Evolutionary conservation across 2,329 filamentous ascomycete genomes (phyloP).

Genomic region (Epichloe bromicola): DNA sequence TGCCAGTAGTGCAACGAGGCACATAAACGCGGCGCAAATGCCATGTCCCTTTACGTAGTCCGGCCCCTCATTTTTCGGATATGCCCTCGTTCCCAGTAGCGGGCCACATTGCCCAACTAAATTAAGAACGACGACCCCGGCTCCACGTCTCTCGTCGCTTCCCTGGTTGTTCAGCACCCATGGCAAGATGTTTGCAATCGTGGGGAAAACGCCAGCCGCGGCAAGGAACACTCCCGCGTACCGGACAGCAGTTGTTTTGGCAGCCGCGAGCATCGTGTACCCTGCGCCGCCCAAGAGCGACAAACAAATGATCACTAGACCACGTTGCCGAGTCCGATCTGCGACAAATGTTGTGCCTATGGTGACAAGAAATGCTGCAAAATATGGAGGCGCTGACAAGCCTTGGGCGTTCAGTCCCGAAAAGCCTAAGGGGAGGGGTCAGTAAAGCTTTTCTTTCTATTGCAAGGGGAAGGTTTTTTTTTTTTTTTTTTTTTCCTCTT

Average conservation of each 20-base stretch:
- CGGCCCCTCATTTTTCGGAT: slow-evolving; percentile 4
- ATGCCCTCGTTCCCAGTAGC: slow-evolving; percentile 5
- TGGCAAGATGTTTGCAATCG: slow-evolving; percentile 6
- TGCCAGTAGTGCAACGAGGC: slow-evolving; percentile 8
- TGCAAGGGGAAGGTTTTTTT: too few relatives aligned
- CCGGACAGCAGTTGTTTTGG: background rate
- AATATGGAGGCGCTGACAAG: slow-evolving; percentile 10
- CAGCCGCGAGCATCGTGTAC: slow-evolving; percentile 5
- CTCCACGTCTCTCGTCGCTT: slow-evolving; percentile 6
- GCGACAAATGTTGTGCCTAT: slow-evolving; percentile 8
- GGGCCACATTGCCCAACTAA: slow-evolving; percentile 6
- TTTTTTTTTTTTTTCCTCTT: too few relatives aligned
- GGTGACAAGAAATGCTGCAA: slow-evolving; percentile 9
- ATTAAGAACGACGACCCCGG: slow-evolving; percentile 5
- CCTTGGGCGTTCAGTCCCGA: slow-evolving; percentile 9
- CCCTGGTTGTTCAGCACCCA: slow-evolving; percentile 7
- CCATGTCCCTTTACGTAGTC: slow-evolving; percentile 3
- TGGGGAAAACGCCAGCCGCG: slow-evolving; percentile 4
- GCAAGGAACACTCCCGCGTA: slow-evolving; percentile 5
- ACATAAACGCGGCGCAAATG: slow-evolving; percentile 6
- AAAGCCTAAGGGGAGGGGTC: slow-evolving; percentile 6
- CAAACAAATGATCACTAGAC: slow-evolving; percentile 2
- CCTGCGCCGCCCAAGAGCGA: slow-evolving; percentile 5
- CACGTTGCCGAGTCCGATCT: slow-evolving; percentile 8
- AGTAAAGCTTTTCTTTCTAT: background rate